phyloP scores from a whole-genome alignment of 2,329 filamentous ascomycete species.

The Clarireedia monteithiana region DNA sequence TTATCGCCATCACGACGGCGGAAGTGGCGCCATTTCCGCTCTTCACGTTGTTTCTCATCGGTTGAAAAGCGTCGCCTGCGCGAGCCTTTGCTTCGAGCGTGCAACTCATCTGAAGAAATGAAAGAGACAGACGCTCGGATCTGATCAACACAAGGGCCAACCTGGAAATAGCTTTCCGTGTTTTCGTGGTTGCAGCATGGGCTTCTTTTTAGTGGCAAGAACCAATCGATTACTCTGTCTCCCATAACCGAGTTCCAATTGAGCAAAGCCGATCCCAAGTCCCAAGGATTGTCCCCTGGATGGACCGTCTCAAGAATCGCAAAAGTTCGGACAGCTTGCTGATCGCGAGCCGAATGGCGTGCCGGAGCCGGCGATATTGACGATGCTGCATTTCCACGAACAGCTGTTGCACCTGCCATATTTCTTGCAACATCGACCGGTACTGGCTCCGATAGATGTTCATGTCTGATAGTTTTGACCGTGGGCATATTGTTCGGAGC shows the following conservation, averaged over 20 bases:
- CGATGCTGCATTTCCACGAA: not conserved
- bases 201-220: constrained; percentile 67
- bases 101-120: constrained; percentile 3
- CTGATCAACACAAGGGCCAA: constrained; percentile 53
- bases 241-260: constrained; percentile 85
- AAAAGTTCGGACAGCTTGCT: constrained; percentile 55
- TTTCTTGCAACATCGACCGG: not conserved
- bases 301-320: constrained; percentile 64
- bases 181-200: constrained; percentile 65
- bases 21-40: not conserved
- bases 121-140: constrained; percentile 35
- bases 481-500: not conserved
- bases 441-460: constrained; percentile 2
- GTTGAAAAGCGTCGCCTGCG: not conserved
- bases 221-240: constrained; percentile 61
- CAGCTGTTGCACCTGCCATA: not conserved
- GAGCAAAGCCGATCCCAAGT: constrained; percentile 53
- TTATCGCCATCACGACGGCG: not conserved
- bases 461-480: constrained; percentile 5
- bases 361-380: not conserved
- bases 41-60: not conserved
- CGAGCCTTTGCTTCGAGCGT: not conserved
- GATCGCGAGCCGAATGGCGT: constrained; percentile 13
- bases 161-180: constrained; percentile 57
- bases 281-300: constrained; percentile 77